Base-by-base conservation (phyloP, 1,284 basidiomycete species). In the Neotropicomus parvogracilis region DNA sequence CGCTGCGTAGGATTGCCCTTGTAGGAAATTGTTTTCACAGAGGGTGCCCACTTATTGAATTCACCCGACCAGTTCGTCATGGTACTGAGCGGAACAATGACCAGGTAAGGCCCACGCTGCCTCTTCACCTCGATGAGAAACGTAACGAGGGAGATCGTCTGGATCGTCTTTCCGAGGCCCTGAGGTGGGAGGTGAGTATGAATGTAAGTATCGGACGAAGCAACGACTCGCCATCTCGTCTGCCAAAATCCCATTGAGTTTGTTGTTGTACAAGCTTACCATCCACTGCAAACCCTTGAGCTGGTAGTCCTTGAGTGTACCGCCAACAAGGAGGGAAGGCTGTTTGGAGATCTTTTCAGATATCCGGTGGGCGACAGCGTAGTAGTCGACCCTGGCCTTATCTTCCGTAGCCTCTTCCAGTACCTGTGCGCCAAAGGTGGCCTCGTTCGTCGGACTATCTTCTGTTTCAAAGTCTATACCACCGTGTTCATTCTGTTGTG, bases 51-150 rank as follows among this genome's bases (percentile, higher is more conserved):
- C 65, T 93, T 91, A 35, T 91, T 88, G 59, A 99, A 99, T 72
- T 99, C 95, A 52, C 91, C 85, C 4, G 91, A 87, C 97, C 95
- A 99, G 67, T 98, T 98, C 31, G 95, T 97, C 79, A 99, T 88
- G 1, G 97, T 99, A 5, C 95, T 97, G 14, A 99, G 80, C 1
- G 97, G 97, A 16, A 99, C 97, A 59, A 99, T 94, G 64, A 99
- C 93, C 27, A 99, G 85, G 73, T 93, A 99, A 1, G 97, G 97
- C 0, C 95, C 95, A 26, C 86, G 85, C 67, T 97, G 90, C 52
- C 82, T 80, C 75, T 98, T 97, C 52, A 73, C 72, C 66, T 99
- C 95, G 66, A 98, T 95, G 48, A 99, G 83, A 79, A 95, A 99
- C 9, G 94, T 85, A 63, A 99, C 84, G 33, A 99, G 83, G 0